Evolutionary conservation across 306 rosid genomes (phyloP).

Genomic region (Hylodesmum podocarpum): DNA sequence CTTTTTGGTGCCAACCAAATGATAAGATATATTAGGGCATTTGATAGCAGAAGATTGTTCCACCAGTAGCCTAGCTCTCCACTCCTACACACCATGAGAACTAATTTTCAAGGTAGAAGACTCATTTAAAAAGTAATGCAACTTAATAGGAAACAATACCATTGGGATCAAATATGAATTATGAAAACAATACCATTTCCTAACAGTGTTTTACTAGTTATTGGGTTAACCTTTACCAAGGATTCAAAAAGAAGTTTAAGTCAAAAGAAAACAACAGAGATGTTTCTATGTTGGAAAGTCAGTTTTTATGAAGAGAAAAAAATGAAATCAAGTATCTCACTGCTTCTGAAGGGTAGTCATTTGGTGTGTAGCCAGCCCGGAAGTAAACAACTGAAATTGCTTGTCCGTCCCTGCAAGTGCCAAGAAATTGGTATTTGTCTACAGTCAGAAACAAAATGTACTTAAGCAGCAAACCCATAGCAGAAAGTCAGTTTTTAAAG

Average conservation of each 20-base stretch:
- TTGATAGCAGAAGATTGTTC: constrained; percentile 94
- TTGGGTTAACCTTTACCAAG: constrained; percentile 2
- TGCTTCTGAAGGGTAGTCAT: constrained; percentile 87
- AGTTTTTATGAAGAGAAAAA: constrained; percentile 25
- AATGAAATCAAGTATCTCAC: constrained; percentile 47
- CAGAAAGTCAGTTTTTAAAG: constrained; percentile 15
- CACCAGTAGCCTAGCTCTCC: constrained; percentile 87
- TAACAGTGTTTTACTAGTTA: background rate
- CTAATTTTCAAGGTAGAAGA: constrained; percentile 5
- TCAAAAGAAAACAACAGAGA: constrained; percentile 14
- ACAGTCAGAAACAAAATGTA: constrained; percentile 25
- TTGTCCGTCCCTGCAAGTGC: constrained; percentile 64
- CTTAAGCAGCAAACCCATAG: constrained; percentile 16
- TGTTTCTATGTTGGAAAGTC: background rate
- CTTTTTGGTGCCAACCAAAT: constrained; percentile 88
- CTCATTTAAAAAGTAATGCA: constrained; percentile 8
- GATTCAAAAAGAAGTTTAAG: background rate
- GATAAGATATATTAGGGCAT: constrained; percentile 96
- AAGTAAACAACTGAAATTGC: constrained; percentile 69
- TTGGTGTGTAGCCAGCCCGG: constrained; percentile 88
- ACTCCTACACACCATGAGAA: constrained; percentile 60
- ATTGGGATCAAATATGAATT: constrained; percentile 3
- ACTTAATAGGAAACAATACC: background rate
- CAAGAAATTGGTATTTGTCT: constrained; percentile 26
- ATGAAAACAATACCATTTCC: background rate